A percentile compares a stretch with the other conserved stretches of the same genome.
Evolutionary conservation across 1,284 basidiomycete genomes (phyloP).

Genomic region (Boletellus sp.): DNA sequence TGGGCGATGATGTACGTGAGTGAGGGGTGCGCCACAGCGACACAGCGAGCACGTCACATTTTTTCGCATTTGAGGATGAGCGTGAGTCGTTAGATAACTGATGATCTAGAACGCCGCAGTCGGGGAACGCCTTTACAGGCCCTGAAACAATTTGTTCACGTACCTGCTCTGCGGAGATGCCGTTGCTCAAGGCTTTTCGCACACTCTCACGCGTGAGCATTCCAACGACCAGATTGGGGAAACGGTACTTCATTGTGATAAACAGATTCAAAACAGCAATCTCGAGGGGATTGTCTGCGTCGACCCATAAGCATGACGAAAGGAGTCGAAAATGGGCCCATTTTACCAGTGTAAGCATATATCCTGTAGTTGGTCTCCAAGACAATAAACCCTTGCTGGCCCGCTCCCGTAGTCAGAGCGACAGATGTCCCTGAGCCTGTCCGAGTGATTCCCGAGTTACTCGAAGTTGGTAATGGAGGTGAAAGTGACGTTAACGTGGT

Average conservation of each 20-base stretch:
- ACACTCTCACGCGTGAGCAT: conserved; percentile 94
- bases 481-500: conserved; percentile 89
- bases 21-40: conserved; percentile 3
- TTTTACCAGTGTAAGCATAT: conserved; percentile 93
- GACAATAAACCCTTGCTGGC: conserved; percentile 86
- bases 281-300: conserved; percentile 86
- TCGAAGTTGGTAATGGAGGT: conserved; percentile 64
- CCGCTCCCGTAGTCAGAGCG: conserved; percentile 43
- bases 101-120: conserved; percentile 67
- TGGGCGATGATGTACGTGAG: conserved; percentile 33
- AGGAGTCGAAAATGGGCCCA: neutral
- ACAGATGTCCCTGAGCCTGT: conserved; percentile 19
- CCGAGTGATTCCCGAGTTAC: conserved; percentile 40
- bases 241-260: conserved; percentile 87
- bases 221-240: conserved; percentile 95
- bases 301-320: conserved; percentile 18
- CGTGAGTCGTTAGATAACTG: conserved; percentile 90
- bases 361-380: conserved; percentile 98
- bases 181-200: conserved; percentile 89
- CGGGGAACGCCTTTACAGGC: conserved; percentile 7
- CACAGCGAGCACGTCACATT: conserved; percentile 53
- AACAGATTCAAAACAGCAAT: conserved; percentile 96
- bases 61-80: conserved; percentile 97
- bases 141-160: conserved; percentile 23
- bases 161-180: conserved; percentile 95